Percentiles rank a stretch among this genome's conserved stretches.
These are phyloP conservation scores for Protostelium mycophagum DNA, from an alignment of 78 protist genomes.

Conservation along the genomic window DNA sequence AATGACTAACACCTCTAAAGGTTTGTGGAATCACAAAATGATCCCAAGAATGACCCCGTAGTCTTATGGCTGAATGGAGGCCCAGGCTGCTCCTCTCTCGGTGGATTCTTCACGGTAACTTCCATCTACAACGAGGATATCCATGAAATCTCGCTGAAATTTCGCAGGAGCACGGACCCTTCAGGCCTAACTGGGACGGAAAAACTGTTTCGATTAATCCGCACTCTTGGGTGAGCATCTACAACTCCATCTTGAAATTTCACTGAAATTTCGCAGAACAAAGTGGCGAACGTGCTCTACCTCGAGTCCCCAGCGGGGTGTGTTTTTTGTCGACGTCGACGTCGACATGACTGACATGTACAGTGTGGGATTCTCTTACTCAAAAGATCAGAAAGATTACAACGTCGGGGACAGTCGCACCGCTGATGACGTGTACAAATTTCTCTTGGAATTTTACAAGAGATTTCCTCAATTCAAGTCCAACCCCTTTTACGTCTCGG, in stretches of 20 bases:
- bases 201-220: not conserved
- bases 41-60: too few species aligned
- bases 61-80: not conserved
- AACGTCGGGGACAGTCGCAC: not conserved
- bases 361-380: not conserved
- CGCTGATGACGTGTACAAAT: not conserved
- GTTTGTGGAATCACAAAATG: too few species aligned
- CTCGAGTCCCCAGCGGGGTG: not conserved
- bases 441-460: not conserved
- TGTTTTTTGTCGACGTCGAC: not conserved
- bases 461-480: not conserved
- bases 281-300: not conserved
- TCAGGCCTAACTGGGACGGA: not conserved
- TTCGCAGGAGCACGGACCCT: not conserved
- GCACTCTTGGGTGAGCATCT: not conserved
- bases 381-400: not conserved
- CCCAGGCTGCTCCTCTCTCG: not conserved
- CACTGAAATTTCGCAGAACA: not conserved
- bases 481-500: not conserved
- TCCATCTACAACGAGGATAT: too few species aligned
- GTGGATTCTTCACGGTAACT: not conserved
- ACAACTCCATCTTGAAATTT: too few species aligned
- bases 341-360: not conserved
- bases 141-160: too few species aligned
- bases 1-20: too few species aligned